Conservation (phyloP, 2,329 filamentous ascomycete genomes). For the Biscogniauxia marginata region DNA sequence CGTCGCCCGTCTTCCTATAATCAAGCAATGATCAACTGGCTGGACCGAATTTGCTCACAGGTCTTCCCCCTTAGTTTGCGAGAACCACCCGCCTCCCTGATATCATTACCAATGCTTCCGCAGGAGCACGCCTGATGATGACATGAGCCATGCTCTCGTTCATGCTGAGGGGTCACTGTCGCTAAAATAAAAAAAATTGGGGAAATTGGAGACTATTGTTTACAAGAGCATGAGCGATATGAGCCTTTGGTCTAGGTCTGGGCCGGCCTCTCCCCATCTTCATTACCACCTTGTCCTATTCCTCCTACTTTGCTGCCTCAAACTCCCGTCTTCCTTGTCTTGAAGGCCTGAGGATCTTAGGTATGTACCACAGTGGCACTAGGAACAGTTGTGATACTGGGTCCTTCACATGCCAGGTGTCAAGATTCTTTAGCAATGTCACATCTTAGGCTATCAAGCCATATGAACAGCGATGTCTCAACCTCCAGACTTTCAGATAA, state of each 20-base stretch:
- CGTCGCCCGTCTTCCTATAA: conserved; percentile 18
- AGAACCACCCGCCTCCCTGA: conserved; percentile 2
- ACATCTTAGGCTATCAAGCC: background rate
- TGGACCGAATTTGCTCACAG: conserved; percentile 8
- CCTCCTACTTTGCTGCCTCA: background rate
- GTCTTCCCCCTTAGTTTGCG: conserved; percentile 13
- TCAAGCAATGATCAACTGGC: conserved; percentile 20
- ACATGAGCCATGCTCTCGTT: conserved; percentile 15
- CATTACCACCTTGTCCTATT: background rate
- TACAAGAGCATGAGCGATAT: background rate
- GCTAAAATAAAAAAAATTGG: conserved; percentile 21
- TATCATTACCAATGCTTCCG: background rate
- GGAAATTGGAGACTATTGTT: conserved; percentile 21
- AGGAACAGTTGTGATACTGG: background rate
- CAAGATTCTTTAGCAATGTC: background rate
- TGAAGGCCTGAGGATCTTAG: background rate
- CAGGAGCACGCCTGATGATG: conserved; percentile 10
- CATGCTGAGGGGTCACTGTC: conserved; percentile 17
- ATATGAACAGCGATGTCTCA: background rate
- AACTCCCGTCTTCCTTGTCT: background rate
- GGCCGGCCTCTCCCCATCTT: background rate
- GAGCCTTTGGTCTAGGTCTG: background rate
- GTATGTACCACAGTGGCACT: background rate
- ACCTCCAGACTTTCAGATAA: background rate
- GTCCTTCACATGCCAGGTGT: background rate